phyloP scores from a whole-genome alignment of 129 eudicot species.

The Flaveria brownii region DNA sequence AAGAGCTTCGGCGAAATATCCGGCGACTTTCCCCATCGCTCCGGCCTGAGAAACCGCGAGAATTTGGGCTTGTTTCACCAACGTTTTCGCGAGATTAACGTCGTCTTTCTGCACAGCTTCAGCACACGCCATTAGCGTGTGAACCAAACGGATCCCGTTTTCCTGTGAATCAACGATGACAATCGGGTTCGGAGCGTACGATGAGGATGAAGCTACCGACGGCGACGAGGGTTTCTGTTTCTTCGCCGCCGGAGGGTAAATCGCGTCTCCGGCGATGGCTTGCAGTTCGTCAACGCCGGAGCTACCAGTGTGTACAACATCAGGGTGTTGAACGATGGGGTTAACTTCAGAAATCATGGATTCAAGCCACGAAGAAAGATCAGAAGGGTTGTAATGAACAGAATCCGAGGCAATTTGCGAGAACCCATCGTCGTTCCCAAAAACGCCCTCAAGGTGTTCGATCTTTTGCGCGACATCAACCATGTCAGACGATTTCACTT shows the following conservation, averaged over 20 bases:
- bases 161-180: slow-evolving; percentile 73
- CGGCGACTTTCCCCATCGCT: slow-evolving; percentile 79
- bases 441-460: slow-evolving; percentile 59
- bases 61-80: slow-evolving; percentile 63
- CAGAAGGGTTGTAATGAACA: slow-evolving; percentile 79
- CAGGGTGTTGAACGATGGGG: slow-evolving; percentile 11
- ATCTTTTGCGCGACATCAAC: slow-evolving; percentile 67
- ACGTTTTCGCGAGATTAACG: slow-evolving; percentile 52
- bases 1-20: slow-evolving; percentile 76
- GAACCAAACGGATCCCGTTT: slow-evolving; percentile 71
- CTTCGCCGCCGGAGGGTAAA: slow-evolving; percentile 45
- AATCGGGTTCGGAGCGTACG: slow-evolving; percentile 32
- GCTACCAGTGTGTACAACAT: not conserved
- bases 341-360: slow-evolving; percentile 62
- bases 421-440: slow-evolving; percentile 54
- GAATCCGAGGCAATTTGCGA: slow-evolving; percentile 53
- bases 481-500: slow-evolving; percentile 70
- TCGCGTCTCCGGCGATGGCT: slow-evolving; percentile 64
- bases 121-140: slow-evolving; percentile 78
- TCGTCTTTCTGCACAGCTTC: slow-evolving; percentile 65
- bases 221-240: slow-evolving; percentile 37
- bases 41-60: slow-evolving; percentile 72
- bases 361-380: slow-evolving; percentile 64
- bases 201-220: slow-evolving; percentile 5
- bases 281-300: slow-evolving; percentile 45